Base-by-base conservation (phyloP, 495 filamentous ascomycete species). In the Tuber brumale region DNA sequence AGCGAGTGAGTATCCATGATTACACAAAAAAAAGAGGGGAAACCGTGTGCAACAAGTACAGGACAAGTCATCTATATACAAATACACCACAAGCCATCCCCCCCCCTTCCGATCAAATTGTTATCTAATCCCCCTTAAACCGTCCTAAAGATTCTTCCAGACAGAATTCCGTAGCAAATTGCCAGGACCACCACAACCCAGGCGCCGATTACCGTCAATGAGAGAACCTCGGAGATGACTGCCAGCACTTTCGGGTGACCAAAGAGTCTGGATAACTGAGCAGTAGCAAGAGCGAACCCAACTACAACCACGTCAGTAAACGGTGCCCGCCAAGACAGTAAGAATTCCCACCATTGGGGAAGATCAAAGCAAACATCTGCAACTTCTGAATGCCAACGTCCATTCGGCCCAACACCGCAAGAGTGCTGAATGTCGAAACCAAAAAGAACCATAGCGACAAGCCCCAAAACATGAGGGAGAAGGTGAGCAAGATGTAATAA, bases 391-490 rank as follows among this genome's bases (percentile, higher is more conserved):
- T 46, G 0, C 75, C 48, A 74, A 79, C 69, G 79, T 77, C 80
- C 80, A 82, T 79, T 31, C 74, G 46, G 18, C 70, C 42, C 66
- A 79, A 42, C 18, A 37, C 69, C 6, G 61, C 61, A n/a, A 81
- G n/a, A 76, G 76, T 81, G 10, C 71, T 72, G 12, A 69, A 57
- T 14, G 75, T 72, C 3, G 81, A 80, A 35, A 82, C 57, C 12
- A 76, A 19, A 39, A 82, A 82, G 73, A 82, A 75, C 81, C 81
- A 82, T 6, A 80, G 21, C 42, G 81, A 70, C 8, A 82, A 46
- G 5, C 81, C 81, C 81, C 81, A 82, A 31, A 82, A 82, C 69
- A 80, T 79, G n/a, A 82, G 70, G 0, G 76, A 48, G 35, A 74
- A 35, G 0, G 74, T 61, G 21, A 82, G 39, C 0, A 77, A 75